Base-by-base conservation (phyloP, 2,329 filamentous ascomycete genomes). In the Drechslera avenae region DNA sequence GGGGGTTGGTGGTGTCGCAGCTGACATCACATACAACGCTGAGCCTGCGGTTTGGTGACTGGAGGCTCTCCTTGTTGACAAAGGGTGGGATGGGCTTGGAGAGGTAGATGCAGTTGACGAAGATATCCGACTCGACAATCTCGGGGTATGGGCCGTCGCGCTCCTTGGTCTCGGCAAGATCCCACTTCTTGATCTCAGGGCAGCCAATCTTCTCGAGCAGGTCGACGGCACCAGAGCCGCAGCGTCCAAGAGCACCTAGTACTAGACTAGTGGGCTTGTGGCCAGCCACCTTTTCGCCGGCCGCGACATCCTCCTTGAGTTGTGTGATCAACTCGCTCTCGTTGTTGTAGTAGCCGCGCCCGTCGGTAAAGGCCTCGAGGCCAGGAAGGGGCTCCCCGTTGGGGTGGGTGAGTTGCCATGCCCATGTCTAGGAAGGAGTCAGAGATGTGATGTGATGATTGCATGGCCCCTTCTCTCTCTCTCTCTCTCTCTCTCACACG, bases 161-260 rank as follows among this genome's bases (percentile, higher is more conserved):
- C 73, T 77, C 55, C 41, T 71, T 74, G 42, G 91, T 96, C 82
- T 96, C 90, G 26, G 83, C 82, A 71, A 96, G 82, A 78, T 96
- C 91, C 85, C 86, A 88, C 73, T 85, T 79, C 53, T 86, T 74
- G 64, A 96, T 87, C 17, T 84, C 81, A 12, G 85, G 80, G 41
- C 93, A 81, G 50, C 91, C 92, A 12, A 86, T 87, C 75, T 87
- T 86, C 62, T 84, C 78, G 73, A 89, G 90, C 52, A 93, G 79
- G 63, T 96, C 89, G 31, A 93, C 86, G 16, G 92, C 92, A 55
- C 93, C 93, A 37, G 83, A 85, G 48, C 92, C 91, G 69, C 92
- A 97, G 60, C 92, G 86, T 33, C 89, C 87, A n/a, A 88, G 79
- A 7, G 71, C 72, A 10, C 93, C 93, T 58, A 97, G 93, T 45